Evolutionary conservation across 129 eudicot genomes (phyloP), one percentile per base, ranked within the genome.

Genomic region (Heracleum sosnowskyi): DNA sequence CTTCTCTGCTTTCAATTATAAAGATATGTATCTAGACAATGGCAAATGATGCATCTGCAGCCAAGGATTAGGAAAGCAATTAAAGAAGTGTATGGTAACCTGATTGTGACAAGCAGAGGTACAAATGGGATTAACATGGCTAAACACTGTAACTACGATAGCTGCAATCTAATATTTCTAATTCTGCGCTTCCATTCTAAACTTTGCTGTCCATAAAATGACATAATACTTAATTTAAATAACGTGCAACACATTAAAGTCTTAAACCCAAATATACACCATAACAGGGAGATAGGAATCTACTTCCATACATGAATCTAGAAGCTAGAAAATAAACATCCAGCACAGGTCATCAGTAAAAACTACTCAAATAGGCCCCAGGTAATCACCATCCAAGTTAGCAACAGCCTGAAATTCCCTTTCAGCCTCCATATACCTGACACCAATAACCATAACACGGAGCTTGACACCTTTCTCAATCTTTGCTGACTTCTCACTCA

Each of bases 361-460:
- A 35, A 44, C 13, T 63, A 35, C 87, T 82, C 87, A 33, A 33
- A 90, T 80, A 5, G 96, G 93, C 22, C 96, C 97, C 53, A 92
- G 86, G 73, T 79, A 80, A 84, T 90, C 90, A 1, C 92, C 94
- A 70, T 89, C 88, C 81, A 89, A 77, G 36, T 93, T 84, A 0
- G 84, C 97, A 42, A 92, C 85, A 0, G 91, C 92, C 85, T 83
- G 93, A 47, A 84, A 87, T 64, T 89, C 97, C 80, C 82, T 87
- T 68, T 86, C 91, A 26, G 92, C 82, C 82, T 92, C 97, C 78
- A 84, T 78, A 73, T 88, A 92, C 84, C 83, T 87, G 7, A 81
- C 88, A 18, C 86, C 91, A 2, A 89, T 78, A 80, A 92, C 89
- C 51, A 80, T 55, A 29, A 90, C 85, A 46, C 92, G 84, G 47